A percentile compares a stretch with the other conserved stretches of the same genome.
Conservation (phyloP, 2,329 filamentous ascomycete genomes). For the Stagonosporopsis cucurbitacearum region DNA sequence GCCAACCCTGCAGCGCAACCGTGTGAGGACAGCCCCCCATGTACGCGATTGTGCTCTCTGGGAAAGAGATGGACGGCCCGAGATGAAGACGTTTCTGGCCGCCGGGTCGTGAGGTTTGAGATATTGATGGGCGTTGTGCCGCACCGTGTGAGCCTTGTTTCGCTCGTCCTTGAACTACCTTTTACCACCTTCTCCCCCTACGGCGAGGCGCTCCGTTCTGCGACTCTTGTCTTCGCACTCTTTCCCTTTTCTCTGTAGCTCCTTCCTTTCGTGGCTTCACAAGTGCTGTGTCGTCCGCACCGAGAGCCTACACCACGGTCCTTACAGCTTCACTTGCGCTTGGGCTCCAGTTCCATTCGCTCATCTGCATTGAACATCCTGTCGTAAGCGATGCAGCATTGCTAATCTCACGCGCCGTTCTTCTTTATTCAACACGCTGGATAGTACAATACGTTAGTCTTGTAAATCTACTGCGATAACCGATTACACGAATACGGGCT, state of each 20-base stretch:
- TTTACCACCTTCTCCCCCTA: not conserved
- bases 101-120: conserved; percentile 8
- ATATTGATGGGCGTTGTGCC: conserved; percentile 4
- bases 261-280: conserved; percentile 6
- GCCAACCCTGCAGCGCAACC: conserved; percentile 11
- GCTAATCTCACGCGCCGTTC: conserved; percentile 23
- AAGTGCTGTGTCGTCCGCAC: conserved; percentile 9
- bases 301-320: conserved; percentile 10
- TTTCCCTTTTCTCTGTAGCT: conserved; percentile 3
- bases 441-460: conserved; percentile 28
- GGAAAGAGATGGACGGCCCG: conserved; percentile 7
- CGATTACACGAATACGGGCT: conserved; percentile 31
- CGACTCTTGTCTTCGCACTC: conserved; percentile 10
- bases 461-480: conserved; percentile 17
- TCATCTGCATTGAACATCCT: conserved; percentile 6
- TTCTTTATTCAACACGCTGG: conserved; percentile 16
- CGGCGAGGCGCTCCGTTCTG: not conserved
- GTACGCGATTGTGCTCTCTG: not conserved
- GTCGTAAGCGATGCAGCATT: conserved; percentile 24
- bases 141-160: conserved; percentile 9
- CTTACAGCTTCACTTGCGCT: conserved; percentile 10
- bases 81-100: conserved; percentile 10
- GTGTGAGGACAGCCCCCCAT: conserved; percentile 3
- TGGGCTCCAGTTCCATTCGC: conserved; percentile 9
- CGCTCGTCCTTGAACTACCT: conserved; percentile 10